Evolutionary conservation across 2,329 filamentous ascomycete species (phyloP).

Genomic region (Fusarium continuum): DNA sequence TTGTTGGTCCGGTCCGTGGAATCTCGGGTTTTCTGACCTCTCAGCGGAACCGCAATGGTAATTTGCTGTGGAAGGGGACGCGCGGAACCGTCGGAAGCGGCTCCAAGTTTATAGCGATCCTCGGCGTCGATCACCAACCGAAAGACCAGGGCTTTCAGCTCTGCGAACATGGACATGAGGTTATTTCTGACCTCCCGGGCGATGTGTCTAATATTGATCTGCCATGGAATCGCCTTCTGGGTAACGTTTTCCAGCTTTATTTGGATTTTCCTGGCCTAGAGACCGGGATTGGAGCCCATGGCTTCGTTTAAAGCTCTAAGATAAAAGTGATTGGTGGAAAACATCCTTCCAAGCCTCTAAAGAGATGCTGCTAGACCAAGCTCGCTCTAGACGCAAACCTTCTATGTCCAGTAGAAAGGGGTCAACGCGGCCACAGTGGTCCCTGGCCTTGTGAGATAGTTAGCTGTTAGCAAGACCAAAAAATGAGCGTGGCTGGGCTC

Average conservation of each 20-base stretch:
- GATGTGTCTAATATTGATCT: background rate
- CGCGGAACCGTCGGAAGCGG: slow-evolving; percentile 6
- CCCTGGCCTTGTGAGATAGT: too few species aligned
- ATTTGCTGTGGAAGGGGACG: slow-evolving; percentile 1
- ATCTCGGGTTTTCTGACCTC: background rate
- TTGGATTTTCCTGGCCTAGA: background rate
- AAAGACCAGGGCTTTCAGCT: background rate
- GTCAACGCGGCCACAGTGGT: background rate
- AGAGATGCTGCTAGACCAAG: background rate
- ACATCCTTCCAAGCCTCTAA: background rate
- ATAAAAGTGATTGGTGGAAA: slow-evolving; percentile 1
- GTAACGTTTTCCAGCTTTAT: background rate
- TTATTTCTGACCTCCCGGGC: background rate
- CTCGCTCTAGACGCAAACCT: slow-evolving; percentile 14
- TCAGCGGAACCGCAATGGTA: slow-evolving; percentile 26
- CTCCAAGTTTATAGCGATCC: slow-evolving; percentile 1
- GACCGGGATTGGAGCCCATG: background rate
- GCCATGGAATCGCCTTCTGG: background rate
- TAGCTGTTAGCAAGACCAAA: background rate
- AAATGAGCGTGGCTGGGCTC: slow-evolving; percentile 1
- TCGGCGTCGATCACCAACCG: background rate
- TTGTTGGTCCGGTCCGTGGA: background rate
- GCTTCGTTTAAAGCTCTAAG: background rate
- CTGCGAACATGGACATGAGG: too few species aligned
- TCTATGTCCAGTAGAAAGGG: background rate